Conservation (phyloP, 768 basidiomycete species). For the Pholiota molesta region DNA sequence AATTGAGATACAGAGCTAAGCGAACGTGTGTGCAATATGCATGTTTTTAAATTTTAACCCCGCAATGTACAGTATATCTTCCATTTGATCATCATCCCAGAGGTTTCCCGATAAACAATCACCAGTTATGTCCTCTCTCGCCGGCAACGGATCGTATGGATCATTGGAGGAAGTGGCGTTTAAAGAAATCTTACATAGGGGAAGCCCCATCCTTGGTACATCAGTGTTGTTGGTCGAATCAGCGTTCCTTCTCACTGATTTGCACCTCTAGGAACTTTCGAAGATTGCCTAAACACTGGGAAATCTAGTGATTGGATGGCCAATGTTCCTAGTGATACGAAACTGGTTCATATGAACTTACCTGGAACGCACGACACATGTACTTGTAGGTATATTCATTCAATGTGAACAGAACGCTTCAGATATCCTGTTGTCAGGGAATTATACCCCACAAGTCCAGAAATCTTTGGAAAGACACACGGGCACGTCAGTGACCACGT, state of each 20-base stretch:
- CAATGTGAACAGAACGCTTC: not conserved
- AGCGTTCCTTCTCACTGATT: slow-evolving; percentile 20
- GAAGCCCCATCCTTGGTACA: slow-evolving; percentile 27
- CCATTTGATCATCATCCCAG: not conserved
- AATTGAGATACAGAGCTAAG: too few relatives aligned
- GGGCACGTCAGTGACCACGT: slow-evolving; percentile 38
- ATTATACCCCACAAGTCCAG: slow-evolving; percentile 45
- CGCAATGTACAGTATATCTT: not conserved
- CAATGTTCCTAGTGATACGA: slow-evolving; percentile 40
- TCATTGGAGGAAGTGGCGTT: slow-evolving; percentile 16
- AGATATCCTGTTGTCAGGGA: slow-evolving; percentile 32
- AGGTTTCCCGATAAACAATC: not conserved
- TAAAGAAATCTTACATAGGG: slow-evolving; percentile 25
- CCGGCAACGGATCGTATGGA: not conserved
- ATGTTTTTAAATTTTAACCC: not conserved
- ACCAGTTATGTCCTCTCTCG: not conserved
- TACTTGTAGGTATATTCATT: slow-evolving; percentile 37
- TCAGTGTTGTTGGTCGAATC: not conserved
- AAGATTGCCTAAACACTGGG: slow-evolving; percentile 5
- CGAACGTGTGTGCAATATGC: too few relatives aligned
- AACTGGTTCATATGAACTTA: slow-evolving; percentile 50
- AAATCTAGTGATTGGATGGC: slow-evolving; percentile 49
- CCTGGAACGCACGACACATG: slow-evolving; percentile 55
- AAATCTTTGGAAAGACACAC: slow-evolving; percentile 45
- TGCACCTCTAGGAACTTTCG: slow-evolving; percentile 21